phyloP scores from a whole-genome alignment of 352 stramenopile genomes.

The Globisporangium spinosum region DNA sequence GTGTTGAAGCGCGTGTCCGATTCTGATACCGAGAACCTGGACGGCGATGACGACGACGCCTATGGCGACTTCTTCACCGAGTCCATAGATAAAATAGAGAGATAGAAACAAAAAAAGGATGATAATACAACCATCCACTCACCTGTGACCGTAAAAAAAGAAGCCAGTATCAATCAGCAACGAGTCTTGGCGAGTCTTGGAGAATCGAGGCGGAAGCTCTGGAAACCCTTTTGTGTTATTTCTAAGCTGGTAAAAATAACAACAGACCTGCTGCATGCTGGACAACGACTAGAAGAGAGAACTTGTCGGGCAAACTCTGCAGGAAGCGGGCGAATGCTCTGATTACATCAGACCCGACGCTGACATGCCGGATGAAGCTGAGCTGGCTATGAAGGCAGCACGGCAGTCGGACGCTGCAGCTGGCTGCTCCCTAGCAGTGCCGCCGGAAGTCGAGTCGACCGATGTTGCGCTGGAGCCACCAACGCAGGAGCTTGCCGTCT shows the following conservation, averaged over 20 bases:
- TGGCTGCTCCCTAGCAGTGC: background rate
- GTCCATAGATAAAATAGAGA: conserved; percentile 29
- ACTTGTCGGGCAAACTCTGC: conserved; percentile 4
- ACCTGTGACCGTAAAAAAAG: conserved; percentile 8
- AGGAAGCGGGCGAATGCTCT: conserved; percentile 5
- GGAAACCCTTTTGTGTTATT: background rate
- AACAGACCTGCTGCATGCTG: background rate
- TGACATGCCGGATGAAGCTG: conserved; percentile 8
- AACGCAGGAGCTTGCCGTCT: conserved; percentile 33
- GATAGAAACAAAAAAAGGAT: background rate
- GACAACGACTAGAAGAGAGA: background rate
- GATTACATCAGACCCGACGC: conserved; percentile 4
- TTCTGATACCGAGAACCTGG: conserved; percentile 8
- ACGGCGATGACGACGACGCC: conserved; percentile 24
- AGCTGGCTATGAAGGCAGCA: background rate
- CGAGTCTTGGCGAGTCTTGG: background rate
- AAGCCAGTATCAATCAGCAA: background rate
- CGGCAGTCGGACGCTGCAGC: background rate
- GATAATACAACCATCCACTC: conserved; percentile 7
- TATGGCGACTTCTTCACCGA: conserved; percentile 22
- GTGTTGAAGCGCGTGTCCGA: conserved; percentile 20
- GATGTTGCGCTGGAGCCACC: conserved; percentile 28
- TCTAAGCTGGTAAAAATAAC: conserved; percentile 15
- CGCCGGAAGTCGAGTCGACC: conserved; percentile 13
- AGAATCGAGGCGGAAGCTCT: background rate